phyloP scores from a whole-genome alignment of 306 rosid genomes.

The Erythrophleum fordii region DNA sequence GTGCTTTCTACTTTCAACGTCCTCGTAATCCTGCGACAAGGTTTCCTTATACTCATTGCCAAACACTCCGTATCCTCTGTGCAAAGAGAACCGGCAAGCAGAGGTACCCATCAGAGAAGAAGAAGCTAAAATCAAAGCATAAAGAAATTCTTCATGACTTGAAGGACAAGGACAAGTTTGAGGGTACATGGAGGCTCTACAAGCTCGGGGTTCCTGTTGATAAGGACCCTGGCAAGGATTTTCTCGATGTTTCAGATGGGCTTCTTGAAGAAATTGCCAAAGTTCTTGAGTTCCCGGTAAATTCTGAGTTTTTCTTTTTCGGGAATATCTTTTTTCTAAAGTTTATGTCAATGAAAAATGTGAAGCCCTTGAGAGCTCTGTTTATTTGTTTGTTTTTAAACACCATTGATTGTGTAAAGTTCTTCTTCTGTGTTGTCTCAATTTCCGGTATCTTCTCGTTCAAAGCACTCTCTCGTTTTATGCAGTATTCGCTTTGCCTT shows the following conservation, averaged over 20 bases:
- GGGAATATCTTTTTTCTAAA: neutral
- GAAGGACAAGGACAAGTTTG: constrained; percentile 50
- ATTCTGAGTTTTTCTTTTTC: neutral
- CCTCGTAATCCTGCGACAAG: constrained; percentile 26
- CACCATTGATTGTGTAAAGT: neutral
- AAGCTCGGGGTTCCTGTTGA: constrained; percentile 73
- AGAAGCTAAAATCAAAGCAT: constrained; percentile 66
- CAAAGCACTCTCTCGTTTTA: neutral
- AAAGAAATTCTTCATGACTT: constrained; percentile 50
- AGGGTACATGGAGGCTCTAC: constrained; percentile 84
- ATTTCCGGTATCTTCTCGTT: neutral
- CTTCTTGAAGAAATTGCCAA: constrained; percentile 76
- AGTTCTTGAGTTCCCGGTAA: constrained; percentile 79
- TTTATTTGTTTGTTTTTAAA: neutral
- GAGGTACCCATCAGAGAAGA: constrained; percentile 95
- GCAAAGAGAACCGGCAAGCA: constrained; percentile 81
- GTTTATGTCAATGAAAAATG: neutral
- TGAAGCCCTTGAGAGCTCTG: neutral
- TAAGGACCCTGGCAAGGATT: constrained; percentile 89
- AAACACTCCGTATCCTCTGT: constrained; percentile 45
- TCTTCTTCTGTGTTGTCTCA: neutral
- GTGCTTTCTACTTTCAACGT: constrained; percentile 27
- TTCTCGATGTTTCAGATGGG: constrained; percentile 64
- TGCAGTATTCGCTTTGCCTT: neutral
- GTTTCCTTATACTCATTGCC: constrained; percentile 39